phyloP scores from a whole-genome alignment of 2,329 filamentous ascomycete genomes.

The Apiospora pterosperma region DNA sequence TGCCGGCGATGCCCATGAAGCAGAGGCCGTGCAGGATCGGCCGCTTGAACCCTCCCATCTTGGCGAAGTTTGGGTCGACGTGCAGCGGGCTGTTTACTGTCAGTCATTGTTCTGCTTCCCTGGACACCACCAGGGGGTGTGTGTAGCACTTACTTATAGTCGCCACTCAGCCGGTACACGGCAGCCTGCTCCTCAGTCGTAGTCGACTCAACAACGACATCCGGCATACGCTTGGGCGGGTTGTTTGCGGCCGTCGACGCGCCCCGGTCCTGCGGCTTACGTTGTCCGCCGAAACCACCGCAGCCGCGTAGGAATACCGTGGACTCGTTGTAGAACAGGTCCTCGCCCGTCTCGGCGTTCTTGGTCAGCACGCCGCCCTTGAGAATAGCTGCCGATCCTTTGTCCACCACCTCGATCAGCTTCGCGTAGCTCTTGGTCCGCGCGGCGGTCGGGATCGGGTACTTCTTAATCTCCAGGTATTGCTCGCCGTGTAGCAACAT shows the following conservation, averaged over 20 bases:
- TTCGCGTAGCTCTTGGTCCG: conserved; percentile 72
- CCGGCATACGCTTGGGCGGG: conserved; percentile 72
- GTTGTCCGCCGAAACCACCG: conserved; percentile 83
- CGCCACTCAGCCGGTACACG: conserved; percentile 87
- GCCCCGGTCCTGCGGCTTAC: conserved; percentile 74
- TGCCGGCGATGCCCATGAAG: conserved; percentile 87
- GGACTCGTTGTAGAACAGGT: conserved; percentile 94
- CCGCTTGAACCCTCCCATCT: conserved; percentile 89
- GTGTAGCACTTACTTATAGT: conserved; percentile 66
- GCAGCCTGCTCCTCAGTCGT: conserved; percentile 91
- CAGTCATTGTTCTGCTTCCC: neutral
- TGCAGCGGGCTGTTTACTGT: conserved; percentile 66
- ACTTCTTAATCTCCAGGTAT: conserved; percentile 91
- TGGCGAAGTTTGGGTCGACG: conserved; percentile 90
- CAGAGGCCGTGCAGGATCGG: conserved; percentile 97
- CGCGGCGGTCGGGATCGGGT: conserved; percentile 82
- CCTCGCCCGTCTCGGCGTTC: conserved; percentile 79
- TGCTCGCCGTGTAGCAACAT: conserved; percentile 99
- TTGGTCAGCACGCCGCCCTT: conserved; percentile 78
- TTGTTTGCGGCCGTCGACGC: conserved; percentile 76
- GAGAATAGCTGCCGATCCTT: conserved; percentile 83
- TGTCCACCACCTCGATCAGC: conserved; percentile 93
- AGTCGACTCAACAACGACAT: conserved; percentile 78
- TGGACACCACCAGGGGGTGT: conserved; percentile 19
- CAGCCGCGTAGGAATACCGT: conserved; percentile 90